Conservation (phyloP, 2,329 filamentous ascomycete genomes). For the Orbilia ellipsospora region DNA sequence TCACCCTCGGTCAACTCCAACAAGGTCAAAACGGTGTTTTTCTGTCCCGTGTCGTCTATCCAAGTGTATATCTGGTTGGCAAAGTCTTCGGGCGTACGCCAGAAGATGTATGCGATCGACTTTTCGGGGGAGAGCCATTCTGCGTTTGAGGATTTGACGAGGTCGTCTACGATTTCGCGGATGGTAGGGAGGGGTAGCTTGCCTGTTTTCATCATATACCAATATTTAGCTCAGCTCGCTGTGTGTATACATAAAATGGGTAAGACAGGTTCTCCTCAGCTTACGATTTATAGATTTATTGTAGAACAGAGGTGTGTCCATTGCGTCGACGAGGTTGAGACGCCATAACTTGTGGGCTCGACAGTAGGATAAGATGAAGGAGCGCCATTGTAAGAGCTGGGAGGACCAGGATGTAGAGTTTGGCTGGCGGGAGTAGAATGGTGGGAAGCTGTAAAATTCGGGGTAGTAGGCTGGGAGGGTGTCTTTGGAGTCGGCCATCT, state of each 20-base stretch:
- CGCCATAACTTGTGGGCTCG: slow-evolving; percentile 79
- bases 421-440: slow-evolving; percentile 85
- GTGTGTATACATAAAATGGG: background rate
- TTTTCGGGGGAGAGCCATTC: slow-evolving; percentile 72
- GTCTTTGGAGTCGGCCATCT: slow-evolving; percentile 38
- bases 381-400: slow-evolving; percentile 86
- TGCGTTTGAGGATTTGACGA: slow-evolving; percentile 64
- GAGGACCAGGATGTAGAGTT: slow-evolving; percentile 78
- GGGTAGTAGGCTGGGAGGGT: slow-evolving; percentile 55
- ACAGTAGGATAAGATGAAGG: slow-evolving; percentile 85
- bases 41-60: slow-evolving; percentile 79
- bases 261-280: background rate
- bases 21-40: slow-evolving; percentile 86
- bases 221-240: background rate
- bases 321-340: slow-evolving; percentile 73
- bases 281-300: slow-evolving; percentile 68
- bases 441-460: slow-evolving; percentile 75
- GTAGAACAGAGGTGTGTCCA: slow-evolving; percentile 70
- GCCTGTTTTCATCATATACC: slow-evolving; percentile 10
- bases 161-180: slow-evolving; percentile 70
- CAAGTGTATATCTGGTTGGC: slow-evolving; percentile 79
- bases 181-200: slow-evolving; percentile 63
- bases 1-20: slow-evolving; percentile 95
- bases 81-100: slow-evolving; percentile 91
- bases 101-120: slow-evolving; percentile 70